These are phyloP conservation scores for Aphanomyces invadans DNA, from an alignment of 352 stramenopile species.

Conservation along the genomic window DNA sequence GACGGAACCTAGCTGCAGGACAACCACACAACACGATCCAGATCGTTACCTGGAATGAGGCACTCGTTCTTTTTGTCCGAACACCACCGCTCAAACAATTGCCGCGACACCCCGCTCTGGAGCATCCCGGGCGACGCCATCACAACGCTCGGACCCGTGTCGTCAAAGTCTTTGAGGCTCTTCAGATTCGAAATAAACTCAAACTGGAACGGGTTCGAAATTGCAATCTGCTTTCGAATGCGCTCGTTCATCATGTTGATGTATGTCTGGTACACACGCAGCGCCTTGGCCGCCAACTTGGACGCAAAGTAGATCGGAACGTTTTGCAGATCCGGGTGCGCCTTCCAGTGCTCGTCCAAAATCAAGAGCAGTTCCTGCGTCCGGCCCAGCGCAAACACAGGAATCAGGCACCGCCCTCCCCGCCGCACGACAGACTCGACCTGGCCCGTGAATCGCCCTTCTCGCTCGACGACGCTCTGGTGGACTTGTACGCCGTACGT, in stretches of 20 bases:
- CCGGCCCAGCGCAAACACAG: constrained; percentile 97
- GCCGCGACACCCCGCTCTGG: constrained; percentile 94
- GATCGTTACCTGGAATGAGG: constrained; percentile 94
- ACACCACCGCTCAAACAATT: constrained; percentile 98
- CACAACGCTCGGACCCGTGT: constrained; percentile 96
- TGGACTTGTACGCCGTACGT: constrained; percentile 98
- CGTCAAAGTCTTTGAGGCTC: constrained; percentile 95
- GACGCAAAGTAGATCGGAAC: constrained; percentile 99
- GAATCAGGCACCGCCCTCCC: constrained; percentile 96
- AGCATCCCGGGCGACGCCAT: constrained; percentile 99
- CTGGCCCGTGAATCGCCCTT: constrained; percentile 94
- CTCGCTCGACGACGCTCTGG: constrained; percentile 91
- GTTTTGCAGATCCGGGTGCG: constrained; percentile 88
- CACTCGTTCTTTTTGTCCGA: constrained; percentile 97
- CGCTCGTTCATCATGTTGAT: constrained; percentile 99
- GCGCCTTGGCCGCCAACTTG: constrained; percentile 91
- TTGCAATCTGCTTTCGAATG: constrained; percentile 95
- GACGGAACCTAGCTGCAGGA: too few species aligned
- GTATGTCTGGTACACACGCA: constrained; percentile 99
- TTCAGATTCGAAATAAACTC: constrained; percentile 96
- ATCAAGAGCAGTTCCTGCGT: constrained; percentile 98
- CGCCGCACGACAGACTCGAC: constrained; percentile 94
- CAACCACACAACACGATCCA: too few species aligned
- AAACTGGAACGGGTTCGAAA: constrained; percentile 97
- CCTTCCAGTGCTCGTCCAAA: constrained; percentile 98